Conservation (phyloP, 345 rosid genomes). For the Camelina sativa region DNA sequence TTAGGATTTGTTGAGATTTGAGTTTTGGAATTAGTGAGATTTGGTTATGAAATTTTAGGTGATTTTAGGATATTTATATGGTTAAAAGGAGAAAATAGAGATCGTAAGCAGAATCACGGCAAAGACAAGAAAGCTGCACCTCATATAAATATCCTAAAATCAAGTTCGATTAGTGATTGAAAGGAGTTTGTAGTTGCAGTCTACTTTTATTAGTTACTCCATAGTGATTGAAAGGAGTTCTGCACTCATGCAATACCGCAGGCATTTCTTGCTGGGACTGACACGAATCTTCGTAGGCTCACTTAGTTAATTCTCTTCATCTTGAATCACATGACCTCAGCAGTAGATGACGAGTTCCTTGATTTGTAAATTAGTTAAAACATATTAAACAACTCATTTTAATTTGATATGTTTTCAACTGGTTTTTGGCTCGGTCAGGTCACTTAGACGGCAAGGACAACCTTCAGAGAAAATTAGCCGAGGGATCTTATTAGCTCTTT, state of each 20-base stretch:
- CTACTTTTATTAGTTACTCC: too few species aligned
- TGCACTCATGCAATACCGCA: conserved; percentile 82
- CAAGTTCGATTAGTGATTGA: too few species aligned
- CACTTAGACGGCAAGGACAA: conserved; percentile 73
- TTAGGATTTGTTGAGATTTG: too few species aligned
- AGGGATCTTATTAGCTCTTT: conserved; percentile 83
- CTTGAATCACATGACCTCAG: conserved; percentile 80
- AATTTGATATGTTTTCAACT: neutral
- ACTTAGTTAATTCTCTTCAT: conserved; percentile 83
- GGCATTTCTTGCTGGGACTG: conserved; percentile 78
- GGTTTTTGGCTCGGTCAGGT: conserved; percentile 53
- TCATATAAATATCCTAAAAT: too few species aligned
- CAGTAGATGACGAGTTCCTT: conserved; percentile 86
- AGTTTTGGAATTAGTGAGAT: too few species aligned
- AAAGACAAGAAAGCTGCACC: too few species aligned
- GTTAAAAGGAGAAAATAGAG: too few species aligned
- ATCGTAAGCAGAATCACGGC: too few species aligned
- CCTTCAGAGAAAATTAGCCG: conserved; percentile 73
- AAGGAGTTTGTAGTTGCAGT: too few species aligned
- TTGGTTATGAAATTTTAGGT: too few species aligned
- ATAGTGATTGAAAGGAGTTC: conserved; percentile 53
- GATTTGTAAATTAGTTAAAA: conserved; percentile 69
- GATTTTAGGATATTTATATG: too few species aligned
- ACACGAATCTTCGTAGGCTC: conserved; percentile 88
- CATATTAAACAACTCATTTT: neutral